Base-by-base conservation (phyloP, 768 basidiomycete species). In the Pulveroboletus sp. region DNA sequence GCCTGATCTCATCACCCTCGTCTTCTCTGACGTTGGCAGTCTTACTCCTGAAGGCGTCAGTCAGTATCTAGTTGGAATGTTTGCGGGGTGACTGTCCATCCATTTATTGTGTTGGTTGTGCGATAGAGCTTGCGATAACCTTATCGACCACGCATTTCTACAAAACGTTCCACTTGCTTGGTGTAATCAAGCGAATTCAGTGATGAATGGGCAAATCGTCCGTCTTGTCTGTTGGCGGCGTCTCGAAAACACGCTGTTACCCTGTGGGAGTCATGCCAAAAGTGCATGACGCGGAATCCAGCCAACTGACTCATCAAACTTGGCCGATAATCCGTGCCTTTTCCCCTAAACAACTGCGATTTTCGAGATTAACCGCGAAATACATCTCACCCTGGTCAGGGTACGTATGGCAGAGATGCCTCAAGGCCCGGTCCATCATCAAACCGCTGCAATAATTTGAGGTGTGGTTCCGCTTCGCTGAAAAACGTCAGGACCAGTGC, bases 11-110 rank as follows among this genome's bases (percentile, higher is more conserved):
- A 95, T 97, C 55, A 87, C 91, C 31, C 78, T 97, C 32, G 91
- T 98, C 32, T 90, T 97, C 64, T 92, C 90, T 48, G 95, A 98
- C 59, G 84, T 97, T 35, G 95, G 95, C 19, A 90, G 90, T 58
- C 75, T 94, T 53, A 93, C 91, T 19, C 92, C 94, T 27, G 89
- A 91, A 70, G 89, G 90, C 49, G 91, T 97, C 55, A 94, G 90
- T 69, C 92, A 94, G 67, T 94, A 94, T 66, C 78, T 97, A 37
- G 94, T 97, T 50, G 92, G 90, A 56, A 93, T 94, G 85, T 95
- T 91, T 72, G 85, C 88, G 54, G 88, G 83, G 57, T 87, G 63
- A 72, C 37, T 43, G 43, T 9, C 27, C 27, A 2, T 7, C 27
- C 8, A 11, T 29, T 2, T 12, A 50, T 45, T 50, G 53, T 52